Evolutionary conservation across 305 asterid species (phyloP), one percentile per base, ranked within the genome.

Genomic region (Ajuga reptans): DNA sequence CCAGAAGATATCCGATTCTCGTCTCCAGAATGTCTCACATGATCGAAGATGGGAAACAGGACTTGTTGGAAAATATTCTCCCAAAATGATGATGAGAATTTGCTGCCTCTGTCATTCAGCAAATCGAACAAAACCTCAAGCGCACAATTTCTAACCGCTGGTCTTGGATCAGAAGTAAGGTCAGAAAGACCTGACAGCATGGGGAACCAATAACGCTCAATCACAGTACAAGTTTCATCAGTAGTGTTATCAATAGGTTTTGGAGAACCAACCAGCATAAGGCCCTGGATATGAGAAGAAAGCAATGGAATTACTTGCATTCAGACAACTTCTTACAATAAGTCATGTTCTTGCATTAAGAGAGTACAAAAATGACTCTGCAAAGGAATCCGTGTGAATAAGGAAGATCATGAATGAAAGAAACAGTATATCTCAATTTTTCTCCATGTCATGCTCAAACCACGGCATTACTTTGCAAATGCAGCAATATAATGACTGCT

Each of bases 51-150:
- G 68, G 99, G 99, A 77, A 94, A 94, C 74, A 94, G 82, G 77
- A 88, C 89, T 56, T 86, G 84, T 53, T 81, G 92, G 85, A 94
- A 94, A 70, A 89, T 82, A 69, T 84, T 91, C 78, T 88, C 99
- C 99, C 99, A 94, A 76, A 91, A 89, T 29, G 89, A 79, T 51
- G 92, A 69, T 18, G 98, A 85, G 84, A 94, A 94, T 73, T 84
- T 85, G 89, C 86, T 81, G 36, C 99, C 99, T 83, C 99, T 87
- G 85, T 89, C 96, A 29, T 89, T 84, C 80, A 94, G 83, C 83
- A 94, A 83, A 81, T 94, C 99, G 72, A 94, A 94, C 84, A 94
- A 77, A 75, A 94, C 99, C 85, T 94, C 99, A 34, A 94, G 95
- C 58, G 99, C 98, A 78, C 99, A 91, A 80, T 89, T 88, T 63